A percentile compares a stretch with the other conserved stretches of the same genome.
Conservation (phyloP, 768 basidiomycete species). For the Kwoniella heveanensis region DNA sequence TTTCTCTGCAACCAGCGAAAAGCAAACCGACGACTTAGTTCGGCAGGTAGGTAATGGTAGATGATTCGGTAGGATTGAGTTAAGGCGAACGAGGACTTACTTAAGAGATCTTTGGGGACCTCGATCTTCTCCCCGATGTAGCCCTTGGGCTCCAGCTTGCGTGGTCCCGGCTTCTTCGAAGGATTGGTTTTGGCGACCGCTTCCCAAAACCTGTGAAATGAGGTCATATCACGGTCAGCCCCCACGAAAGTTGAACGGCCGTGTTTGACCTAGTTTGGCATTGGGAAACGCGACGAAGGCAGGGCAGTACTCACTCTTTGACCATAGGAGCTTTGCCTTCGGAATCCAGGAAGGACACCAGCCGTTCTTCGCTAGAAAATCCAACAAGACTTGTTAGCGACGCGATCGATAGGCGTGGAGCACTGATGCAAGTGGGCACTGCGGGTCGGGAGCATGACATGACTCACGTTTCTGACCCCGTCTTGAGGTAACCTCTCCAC, state of each 20-base stretch:
- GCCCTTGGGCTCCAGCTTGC: conserved; percentile 23
- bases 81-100: conserved; percentile 14
- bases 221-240: too few relatives aligned
- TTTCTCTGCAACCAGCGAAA: conserved; percentile 10
- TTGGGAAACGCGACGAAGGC: too few relatives aligned
- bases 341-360: not conserved
- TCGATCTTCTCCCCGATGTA: conserved; percentile 27
- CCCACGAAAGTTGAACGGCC: not conserved
- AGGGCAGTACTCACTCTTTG: conserved; percentile 15
- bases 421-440: too few relatives aligned
- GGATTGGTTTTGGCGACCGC: conserved; percentile 5
- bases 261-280: too few relatives aligned
- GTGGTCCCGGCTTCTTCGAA: conserved; percentile 1
- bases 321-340: conserved; percentile 8
- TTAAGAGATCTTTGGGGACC: conserved; percentile 17
- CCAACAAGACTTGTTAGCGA: too few relatives aligned
- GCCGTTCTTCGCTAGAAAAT: conserved; percentile 14
- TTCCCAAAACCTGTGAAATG: conserved; percentile 33
- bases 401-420: too few relatives aligned
- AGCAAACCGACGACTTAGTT: not conserved
- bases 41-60: too few relatives aligned
- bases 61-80: too few relatives aligned
- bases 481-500: conserved; percentile 44
- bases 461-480: conserved; percentile 32
- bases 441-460: too few relatives aligned